Percentiles rank a stretch among this genome's conserved stretches.
These are phyloP conservation scores for Starmera caribaea DNA, from an alignment of 805 yeast species.

Conservation along the genomic window DNA sequence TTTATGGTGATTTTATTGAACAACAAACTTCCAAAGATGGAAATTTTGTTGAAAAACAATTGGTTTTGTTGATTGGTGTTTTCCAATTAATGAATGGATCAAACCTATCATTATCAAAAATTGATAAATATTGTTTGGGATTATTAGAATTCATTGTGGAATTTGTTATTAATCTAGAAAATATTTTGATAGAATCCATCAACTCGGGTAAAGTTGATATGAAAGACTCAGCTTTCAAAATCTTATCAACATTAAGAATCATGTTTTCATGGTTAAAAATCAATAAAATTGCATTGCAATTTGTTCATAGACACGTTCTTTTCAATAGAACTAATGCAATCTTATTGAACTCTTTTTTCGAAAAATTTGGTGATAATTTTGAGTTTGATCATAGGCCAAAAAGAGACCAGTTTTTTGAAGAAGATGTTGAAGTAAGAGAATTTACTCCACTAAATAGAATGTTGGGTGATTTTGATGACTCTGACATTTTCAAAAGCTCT, in stretches of 20 bases:
- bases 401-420: constrained; percentile 47
- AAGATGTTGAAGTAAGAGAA: constrained; percentile 56
- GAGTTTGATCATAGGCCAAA: constrained; percentile 26
- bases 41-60: constrained; percentile 21
- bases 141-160: constrained; percentile 25
- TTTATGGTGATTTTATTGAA: constrained; percentile 11
- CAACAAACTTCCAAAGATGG: constrained; percentile 4
- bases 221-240: constrained; percentile 8
- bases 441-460: constrained; percentile 44
- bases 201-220: constrained; percentile 7
- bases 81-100: constrained; percentile 16
- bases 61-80: constrained; percentile 29
- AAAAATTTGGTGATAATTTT: constrained; percentile 3
- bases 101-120: background rate
- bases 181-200: constrained; percentile 23
- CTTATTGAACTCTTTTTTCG: constrained; percentile 20
- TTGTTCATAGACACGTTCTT: constrained; percentile 20
- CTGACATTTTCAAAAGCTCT: constrained; percentile 6
- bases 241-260: constrained; percentile 36
- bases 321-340: constrained; percentile 22
- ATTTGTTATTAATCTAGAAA: constrained; percentile 26
- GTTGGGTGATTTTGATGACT: constrained; percentile 54
- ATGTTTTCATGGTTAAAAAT: constrained; percentile 49
- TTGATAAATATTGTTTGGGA: background rate
- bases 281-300: constrained; percentile 31